Evolutionary conservation across 2,329 filamentous ascomycete species (phyloP).

Genomic region (Helotiales sp.): DNA sequence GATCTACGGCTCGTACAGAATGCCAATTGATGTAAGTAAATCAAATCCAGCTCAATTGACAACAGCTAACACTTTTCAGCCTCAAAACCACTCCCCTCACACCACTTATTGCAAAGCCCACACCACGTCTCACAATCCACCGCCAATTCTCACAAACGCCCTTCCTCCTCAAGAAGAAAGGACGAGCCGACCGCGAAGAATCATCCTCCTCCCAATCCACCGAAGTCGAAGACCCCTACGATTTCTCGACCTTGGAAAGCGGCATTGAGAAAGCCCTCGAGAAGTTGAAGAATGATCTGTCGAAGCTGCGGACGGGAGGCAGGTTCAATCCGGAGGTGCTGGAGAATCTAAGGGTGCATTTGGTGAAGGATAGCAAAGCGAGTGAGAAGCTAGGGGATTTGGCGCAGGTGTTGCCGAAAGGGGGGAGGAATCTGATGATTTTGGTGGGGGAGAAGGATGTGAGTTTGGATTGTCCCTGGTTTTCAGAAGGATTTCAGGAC

Average conservation of each 20-base stretch:
- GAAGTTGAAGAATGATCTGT: constrained; percentile 63
- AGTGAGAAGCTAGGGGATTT: constrained; percentile 63
- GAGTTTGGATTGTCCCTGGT: constrained; percentile 38
- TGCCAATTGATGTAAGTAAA: constrained; percentile 24
- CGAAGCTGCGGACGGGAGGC: constrained; percentile 65
- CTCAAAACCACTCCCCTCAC: constrained; percentile 8
- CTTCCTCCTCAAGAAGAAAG: constrained; percentile 37
- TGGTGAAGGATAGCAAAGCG: constrained; percentile 57
- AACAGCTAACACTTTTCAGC: constrained; percentile 6
- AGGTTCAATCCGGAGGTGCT: constrained; percentile 65
- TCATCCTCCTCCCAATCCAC: constrained; percentile 10
- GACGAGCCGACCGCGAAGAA: constrained; percentile 31
- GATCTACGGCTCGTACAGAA: constrained; percentile 17
- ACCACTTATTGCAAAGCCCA: background rate
- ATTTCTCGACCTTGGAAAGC: constrained; percentile 61
- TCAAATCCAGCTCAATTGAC: background rate
- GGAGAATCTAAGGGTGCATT: constrained; percentile 63
- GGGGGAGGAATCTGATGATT: constrained; percentile 63
- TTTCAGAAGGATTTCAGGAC: background rate
- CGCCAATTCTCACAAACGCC: constrained; percentile 27
- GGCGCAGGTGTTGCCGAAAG: constrained; percentile 70
- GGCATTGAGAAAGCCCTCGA: constrained; percentile 60
- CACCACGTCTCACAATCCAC: background rate
- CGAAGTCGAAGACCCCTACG: constrained; percentile 56
- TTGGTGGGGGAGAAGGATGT: constrained; percentile 68